phyloP scores from a whole-genome alignment of 495 filamentous ascomycete species.

The Stereocaulon alpinum region DNA sequence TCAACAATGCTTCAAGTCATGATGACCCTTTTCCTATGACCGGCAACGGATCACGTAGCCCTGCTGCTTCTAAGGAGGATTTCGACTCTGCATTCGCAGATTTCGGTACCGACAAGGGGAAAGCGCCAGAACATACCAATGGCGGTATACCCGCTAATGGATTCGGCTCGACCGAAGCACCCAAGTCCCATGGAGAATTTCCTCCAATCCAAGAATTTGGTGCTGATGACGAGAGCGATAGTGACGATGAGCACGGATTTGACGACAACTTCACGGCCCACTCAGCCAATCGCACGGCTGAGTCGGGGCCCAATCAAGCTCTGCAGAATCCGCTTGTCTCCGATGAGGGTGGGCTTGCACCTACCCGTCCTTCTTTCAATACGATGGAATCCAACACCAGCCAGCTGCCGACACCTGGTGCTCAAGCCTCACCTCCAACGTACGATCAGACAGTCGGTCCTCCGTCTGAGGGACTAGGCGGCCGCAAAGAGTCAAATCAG shows the following conservation, averaged over 20 bases:
- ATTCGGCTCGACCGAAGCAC: conserved; percentile 29
- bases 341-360: conserved; percentile 16
- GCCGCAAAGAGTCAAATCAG: conserved; percentile 31
- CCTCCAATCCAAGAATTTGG: conserved; percentile 84
- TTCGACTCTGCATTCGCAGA: conserved; percentile 66
- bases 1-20: background rate
- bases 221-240: conserved; percentile 65
- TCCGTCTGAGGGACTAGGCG: conserved; percentile 24
- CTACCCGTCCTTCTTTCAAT: conserved; percentile 17
- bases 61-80: conserved; percentile 53
- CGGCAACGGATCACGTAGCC: conserved; percentile 43
- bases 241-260: conserved; percentile 74
- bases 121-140: conserved; percentile 36
- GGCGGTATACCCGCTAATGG: conserved; percentile 22
- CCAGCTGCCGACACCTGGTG: conserved; percentile 40
- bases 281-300: conserved; percentile 44
- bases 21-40: conserved; percentile 44
- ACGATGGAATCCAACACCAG: conserved; percentile 19
- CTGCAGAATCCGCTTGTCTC: conserved; percentile 23
- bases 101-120: conserved; percentile 45
- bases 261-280: conserved; percentile 82
- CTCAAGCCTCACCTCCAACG: conserved; percentile 54
- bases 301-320: conserved; percentile 26
- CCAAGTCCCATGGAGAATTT: conserved; percentile 53
- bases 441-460: conserved; percentile 44